These are phyloP conservation scores for Hibiscus trionum DNA, from an alignment of 345 rosid genomes.

Conservation along the genomic window DNA sequence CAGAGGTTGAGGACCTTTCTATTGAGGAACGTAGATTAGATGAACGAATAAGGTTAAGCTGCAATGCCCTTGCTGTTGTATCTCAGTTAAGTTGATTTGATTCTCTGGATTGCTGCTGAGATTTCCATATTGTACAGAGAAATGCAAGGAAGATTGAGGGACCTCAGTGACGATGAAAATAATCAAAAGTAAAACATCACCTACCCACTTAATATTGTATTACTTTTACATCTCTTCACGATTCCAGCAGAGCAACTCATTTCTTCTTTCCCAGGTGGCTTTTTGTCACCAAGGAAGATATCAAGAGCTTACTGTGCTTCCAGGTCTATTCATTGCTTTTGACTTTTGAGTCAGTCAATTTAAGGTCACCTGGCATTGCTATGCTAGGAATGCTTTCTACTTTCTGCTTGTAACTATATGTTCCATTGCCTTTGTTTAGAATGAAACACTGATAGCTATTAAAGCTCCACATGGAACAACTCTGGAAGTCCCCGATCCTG, in stretches of 20 bases:
- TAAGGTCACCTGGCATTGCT: conserved; percentile 1
- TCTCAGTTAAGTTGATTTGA: conserved; percentile 1
- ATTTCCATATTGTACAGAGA: conserved; percentile 43
- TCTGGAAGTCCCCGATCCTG: conserved; percentile 98
- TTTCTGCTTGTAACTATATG: conserved; percentile 2
- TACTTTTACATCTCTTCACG: neutral
- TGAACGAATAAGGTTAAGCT: conserved; percentile 49
- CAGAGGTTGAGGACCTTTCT: conserved; percentile 67
- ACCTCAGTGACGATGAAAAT: conserved; percentile 81
- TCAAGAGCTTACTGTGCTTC: conserved; percentile 85
- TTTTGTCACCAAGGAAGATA: conserved; percentile 95
- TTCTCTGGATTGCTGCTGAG: conserved; percentile 18
- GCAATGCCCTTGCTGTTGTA: conserved; percentile 9
- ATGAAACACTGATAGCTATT: conserved; percentile 88
- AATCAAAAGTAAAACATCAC: conserved; percentile 55
- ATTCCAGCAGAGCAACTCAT: conserved; percentile 11
- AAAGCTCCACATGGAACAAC: conserved; percentile 99
- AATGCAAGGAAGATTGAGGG: conserved; percentile 80
- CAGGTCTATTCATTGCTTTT: conserved; percentile 40
- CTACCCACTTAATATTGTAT: neutral
- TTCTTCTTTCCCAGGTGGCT: conserved; percentile 60
- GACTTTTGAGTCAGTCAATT: neutral
- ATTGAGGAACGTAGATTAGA: conserved; percentile 60
- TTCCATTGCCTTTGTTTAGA: conserved; percentile 34
- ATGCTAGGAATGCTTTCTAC: neutral